phyloP scores from a whole-genome alignment of 2,329 filamentous ascomycete species.

The Volutella citrinella region DNA sequence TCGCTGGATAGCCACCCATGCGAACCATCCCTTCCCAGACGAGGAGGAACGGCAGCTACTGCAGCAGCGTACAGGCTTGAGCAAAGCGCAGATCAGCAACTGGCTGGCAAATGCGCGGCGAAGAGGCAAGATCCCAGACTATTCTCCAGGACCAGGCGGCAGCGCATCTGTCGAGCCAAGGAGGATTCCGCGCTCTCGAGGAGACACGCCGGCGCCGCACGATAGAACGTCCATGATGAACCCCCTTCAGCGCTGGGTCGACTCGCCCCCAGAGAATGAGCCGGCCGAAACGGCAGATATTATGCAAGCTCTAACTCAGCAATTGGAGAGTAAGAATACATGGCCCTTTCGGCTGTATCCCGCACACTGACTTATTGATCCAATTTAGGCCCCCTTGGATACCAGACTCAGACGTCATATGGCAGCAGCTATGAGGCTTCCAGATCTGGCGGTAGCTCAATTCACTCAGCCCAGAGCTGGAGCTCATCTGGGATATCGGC shows the following conservation, averaged over 20 bases:
- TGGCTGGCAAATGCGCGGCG: constrained; percentile 90
- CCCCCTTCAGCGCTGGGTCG: constrained; percentile 56
- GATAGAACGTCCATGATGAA: too few relatives aligned
- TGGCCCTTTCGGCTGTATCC: too few relatives aligned
- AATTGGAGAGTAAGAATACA: too few relatives aligned
- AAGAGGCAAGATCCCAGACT: constrained; percentile 72
- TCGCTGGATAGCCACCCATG: constrained; percentile 78
- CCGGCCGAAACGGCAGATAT: constrained; percentile 57
- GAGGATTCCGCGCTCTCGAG: constrained; percentile 52
- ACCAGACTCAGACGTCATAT: too few relatives aligned
- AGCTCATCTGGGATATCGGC: constrained; percentile 49
- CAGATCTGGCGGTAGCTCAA: constrained; percentile 56
- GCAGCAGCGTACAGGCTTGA: constrained; percentile 75
- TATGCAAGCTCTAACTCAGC: constrained; percentile 54
- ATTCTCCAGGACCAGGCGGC: constrained; percentile 55
- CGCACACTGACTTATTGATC: too few relatives aligned
- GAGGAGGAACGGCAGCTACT: constrained; percentile 83
- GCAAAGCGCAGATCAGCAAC: constrained; percentile 80
- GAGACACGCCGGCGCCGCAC: too few relatives aligned
- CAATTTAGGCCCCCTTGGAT: too few relatives aligned
- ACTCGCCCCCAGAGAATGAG: constrained; percentile 60
- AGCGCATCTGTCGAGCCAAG: constrained; percentile 71
- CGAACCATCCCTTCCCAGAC: constrained; percentile 80
- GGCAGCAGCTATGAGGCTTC: constrained; percentile 60
- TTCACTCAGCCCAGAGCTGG: constrained; percentile 49